phyloP scores from a whole-genome alignment of 768 basidiomycete species.

The Trametes gibbosa region DNA sequence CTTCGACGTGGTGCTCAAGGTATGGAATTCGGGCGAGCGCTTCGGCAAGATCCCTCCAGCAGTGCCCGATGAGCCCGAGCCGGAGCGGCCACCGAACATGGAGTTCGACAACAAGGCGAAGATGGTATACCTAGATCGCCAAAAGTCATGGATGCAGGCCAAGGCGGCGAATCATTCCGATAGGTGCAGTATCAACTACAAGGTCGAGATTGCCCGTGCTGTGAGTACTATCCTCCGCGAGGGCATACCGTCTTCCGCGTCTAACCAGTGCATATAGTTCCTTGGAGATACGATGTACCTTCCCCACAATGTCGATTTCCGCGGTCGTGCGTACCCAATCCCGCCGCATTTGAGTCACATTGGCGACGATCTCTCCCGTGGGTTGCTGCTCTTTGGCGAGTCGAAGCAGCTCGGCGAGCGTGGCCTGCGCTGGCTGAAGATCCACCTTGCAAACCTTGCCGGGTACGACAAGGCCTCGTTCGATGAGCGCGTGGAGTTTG shows the following conservation, averaged over 20 bases:
- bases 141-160: conserved; percentile 51
- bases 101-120: conserved; percentile 54
- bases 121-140: conserved; percentile 52
- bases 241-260: conserved; percentile 4
- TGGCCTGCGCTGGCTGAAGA: conserved; percentile 92
- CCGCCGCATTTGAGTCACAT: conserved; percentile 95
- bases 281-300: conserved; percentile 85
- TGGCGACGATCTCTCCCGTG: conserved; percentile 90
- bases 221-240: conserved; percentile 42
- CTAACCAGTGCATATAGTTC: conserved; percentile 51
- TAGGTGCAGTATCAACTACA: conserved; percentile 92
- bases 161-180: conserved; percentile 88
- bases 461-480: conserved; percentile 96
- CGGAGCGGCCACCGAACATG: conserved; percentile 47
- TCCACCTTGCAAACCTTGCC: conserved; percentile 89
- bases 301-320: conserved; percentile 96
- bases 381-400: conserved; percentile 81
- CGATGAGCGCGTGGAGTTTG: conserved; percentile 84
- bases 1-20: conserved; percentile 48
- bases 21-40: conserved; percentile 85
- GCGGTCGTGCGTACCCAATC: conserved; percentile 95
- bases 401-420: conserved; percentile 75
- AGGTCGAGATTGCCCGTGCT: conserved; percentile 91
- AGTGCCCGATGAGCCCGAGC: conserved; percentile 61
- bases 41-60: conserved; percentile 85